These are phyloP conservation scores for Claviceps cyperi DNA, from an alignment of 2,329 filamentous ascomycete species.

Conservation along the genomic window DNA sequence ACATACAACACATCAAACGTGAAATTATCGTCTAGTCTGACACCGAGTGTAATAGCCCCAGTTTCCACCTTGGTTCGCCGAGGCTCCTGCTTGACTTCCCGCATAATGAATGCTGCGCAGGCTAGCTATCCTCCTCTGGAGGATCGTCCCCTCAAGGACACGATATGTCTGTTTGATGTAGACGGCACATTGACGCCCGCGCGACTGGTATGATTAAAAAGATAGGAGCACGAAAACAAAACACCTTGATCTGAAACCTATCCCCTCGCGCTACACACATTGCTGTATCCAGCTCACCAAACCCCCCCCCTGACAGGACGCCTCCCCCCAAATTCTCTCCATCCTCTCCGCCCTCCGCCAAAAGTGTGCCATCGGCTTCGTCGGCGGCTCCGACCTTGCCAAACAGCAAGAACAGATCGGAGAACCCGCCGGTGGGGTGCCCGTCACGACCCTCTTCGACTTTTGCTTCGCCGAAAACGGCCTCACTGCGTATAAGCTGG, in stretches of 20 bases:
- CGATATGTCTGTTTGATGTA: conserved; percentile 91
- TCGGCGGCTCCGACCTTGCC: conserved; percentile 78
- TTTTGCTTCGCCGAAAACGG: conserved; percentile 98
- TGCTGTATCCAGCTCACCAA: background rate
- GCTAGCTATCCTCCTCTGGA: conserved; percentile 56
- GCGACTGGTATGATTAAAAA: conserved; percentile 44
- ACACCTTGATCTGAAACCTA: background rate
- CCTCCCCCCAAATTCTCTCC: conserved; percentile 67
- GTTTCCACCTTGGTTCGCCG: conserved; percentile 1
- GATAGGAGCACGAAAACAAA: background rate
- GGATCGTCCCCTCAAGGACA: conserved; percentile 79
- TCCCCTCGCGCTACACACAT: background rate
- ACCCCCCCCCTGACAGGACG: conserved; percentile 30
- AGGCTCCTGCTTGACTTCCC: background rate
- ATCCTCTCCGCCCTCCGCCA: conserved; percentile 69
- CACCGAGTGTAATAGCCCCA: background rate
- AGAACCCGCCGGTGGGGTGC: conserved; percentile 36
- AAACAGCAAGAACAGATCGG: conserved; percentile 98
- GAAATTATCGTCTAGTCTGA: too few relatives aligned
- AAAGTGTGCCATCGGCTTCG: conserved; percentile 79
- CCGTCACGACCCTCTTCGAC: conserved; percentile 83
- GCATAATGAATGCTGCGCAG: conserved; percentile 24
- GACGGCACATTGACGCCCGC: conserved; percentile 82
- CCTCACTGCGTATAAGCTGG: conserved; percentile 76
- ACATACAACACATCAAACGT: background rate